Evolutionary conservation across 768 basidiomycete genomes (phyloP).

Genomic region (Suillus subalutaceus): DNA sequence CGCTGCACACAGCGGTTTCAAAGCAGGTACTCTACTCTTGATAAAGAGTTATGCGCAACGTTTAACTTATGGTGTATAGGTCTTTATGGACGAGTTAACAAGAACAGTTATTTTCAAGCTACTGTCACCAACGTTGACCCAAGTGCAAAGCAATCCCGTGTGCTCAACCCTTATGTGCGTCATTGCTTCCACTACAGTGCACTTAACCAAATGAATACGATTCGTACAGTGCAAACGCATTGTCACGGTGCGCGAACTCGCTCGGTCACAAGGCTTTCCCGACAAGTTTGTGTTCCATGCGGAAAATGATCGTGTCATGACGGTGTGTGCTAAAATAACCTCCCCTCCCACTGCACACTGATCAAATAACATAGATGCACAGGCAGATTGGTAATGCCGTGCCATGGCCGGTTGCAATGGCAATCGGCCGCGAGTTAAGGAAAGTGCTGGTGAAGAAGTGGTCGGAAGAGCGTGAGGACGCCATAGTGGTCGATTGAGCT

Average conservation of each 20-base stretch:
- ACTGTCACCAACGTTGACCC: slow-evolving; percentile 81
- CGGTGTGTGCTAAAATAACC: slow-evolving; percentile 45
- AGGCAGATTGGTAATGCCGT: slow-evolving; percentile 84
- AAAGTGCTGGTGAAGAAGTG: slow-evolving; percentile 55
- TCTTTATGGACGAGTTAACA: slow-evolving; percentile 64
- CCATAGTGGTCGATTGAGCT: slow-evolving; percentile 37
- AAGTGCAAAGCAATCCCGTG: slow-evolving; percentile 73
- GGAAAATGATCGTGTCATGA: slow-evolving; percentile 53
- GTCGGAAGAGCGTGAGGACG: slow-evolving; percentile 40
- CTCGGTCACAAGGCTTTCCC: slow-evolving; percentile 81
- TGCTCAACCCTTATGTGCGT: slow-evolving; percentile 68
- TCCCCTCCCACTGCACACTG: not conserved
- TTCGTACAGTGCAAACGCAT: slow-evolving; percentile 62
- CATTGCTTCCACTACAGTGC: not conserved
- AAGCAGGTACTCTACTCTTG: slow-evolving; percentile 40
- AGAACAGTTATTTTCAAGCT: slow-evolving; percentile 62
- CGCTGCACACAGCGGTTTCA: slow-evolving; percentile 53
- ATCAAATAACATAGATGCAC: slow-evolving; percentile 56
- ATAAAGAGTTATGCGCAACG: not conserved
- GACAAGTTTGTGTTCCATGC: slow-evolving; percentile 70
- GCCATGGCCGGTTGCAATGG: slow-evolving; percentile 63
- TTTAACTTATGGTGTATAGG: slow-evolving; percentile 33
- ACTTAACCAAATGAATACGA: not conserved
- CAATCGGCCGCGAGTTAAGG: slow-evolving; percentile 66
- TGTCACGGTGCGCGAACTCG: slow-evolving; percentile 74